A percentile compares a stretch with the other conserved stretches of the same genome.
Evolutionary conservation across 1,284 basidiomycete species (phyloP).

Genomic region (Cystobasidium pallidum): DNA sequence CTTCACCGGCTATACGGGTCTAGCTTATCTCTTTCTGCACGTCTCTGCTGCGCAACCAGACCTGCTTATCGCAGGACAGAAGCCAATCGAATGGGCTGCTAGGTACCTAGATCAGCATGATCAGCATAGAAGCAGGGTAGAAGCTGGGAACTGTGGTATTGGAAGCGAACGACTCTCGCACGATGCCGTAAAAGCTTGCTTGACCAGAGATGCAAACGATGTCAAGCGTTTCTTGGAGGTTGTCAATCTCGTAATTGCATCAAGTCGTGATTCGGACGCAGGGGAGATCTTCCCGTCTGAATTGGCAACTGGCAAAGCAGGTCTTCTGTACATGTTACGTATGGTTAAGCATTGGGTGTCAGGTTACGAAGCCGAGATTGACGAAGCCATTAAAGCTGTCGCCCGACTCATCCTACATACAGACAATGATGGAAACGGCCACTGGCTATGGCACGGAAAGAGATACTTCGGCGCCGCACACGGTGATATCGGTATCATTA

Average conservation of each 20-base stretch:
- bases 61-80: conserved; percentile 2
- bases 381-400: neutral
- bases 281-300: neutral
- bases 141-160: neutral
- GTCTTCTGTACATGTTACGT: conserved; percentile 1
- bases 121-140: neutral
- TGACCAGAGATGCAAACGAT: conserved; percentile 9
- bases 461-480: conserved; percentile 9
- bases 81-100: conserved; percentile 5
- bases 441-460: conserved; percentile 6
- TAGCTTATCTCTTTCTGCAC: neutral
- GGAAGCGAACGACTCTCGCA: neutral
- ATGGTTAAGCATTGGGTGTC: conserved; percentile 2
- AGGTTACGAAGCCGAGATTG: neutral
- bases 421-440: neutral
- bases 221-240: neutral
- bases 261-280: no score
- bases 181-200: conserved; percentile 4
- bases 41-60: neutral
- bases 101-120: neutral
- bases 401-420: neutral
- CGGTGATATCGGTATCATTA: conserved; percentile 2
- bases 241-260: neutral
- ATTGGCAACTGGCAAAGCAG: neutral
- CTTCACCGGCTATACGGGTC: conserved; percentile 3